These are phyloP conservation scores for Phytopythium litorale DNA, from an alignment of 352 stramenopile species.

Conservation along the genomic window DNA sequence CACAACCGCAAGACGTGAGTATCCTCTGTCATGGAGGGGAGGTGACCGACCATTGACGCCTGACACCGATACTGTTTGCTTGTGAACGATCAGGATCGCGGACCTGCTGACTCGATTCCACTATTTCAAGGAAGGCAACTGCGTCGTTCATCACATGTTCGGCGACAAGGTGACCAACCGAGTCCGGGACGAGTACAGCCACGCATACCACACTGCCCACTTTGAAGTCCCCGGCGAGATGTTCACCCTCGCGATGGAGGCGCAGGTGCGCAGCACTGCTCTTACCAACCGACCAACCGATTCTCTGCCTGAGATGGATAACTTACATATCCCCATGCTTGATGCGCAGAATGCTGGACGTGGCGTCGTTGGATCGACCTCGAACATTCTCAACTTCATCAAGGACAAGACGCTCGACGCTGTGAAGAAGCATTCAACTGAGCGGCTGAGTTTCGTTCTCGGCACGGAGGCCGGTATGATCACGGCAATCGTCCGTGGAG, in stretches of 20 bases:
- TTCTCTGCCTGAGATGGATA: background rate
- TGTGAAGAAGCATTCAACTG: slow-evolving; percentile 47
- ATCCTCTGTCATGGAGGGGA: background rate
- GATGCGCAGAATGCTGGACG: slow-evolving; percentile 63
- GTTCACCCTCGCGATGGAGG: slow-evolving; percentile 97
- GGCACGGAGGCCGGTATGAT: slow-evolving; percentile 98
- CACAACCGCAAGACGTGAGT: slow-evolving; percentile 73
- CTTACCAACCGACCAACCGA: too few species aligned
- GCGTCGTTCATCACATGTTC: slow-evolving; percentile 99
- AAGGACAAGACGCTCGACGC: slow-evolving; percentile 92
- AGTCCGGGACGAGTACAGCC: slow-evolving; percentile 88
- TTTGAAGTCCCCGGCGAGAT: slow-evolving; percentile 99
- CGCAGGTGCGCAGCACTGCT: slow-evolving; percentile 23
- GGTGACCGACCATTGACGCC: background rate
- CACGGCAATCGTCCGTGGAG: slow-evolving; percentile 94
- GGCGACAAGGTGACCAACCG: slow-evolving; percentile 91
- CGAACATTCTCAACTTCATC: slow-evolving; percentile 98
- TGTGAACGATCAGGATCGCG: slow-evolving; percentile 35
- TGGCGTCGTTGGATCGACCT: slow-evolving; percentile 94
- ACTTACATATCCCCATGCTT: background rate
- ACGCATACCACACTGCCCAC: slow-evolving; percentile 95
- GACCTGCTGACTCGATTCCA: slow-evolving; percentile 86
- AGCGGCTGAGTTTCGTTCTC: slow-evolving; percentile 93
- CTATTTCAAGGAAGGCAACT: slow-evolving; percentile 96
- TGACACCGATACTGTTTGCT: background rate